Percentiles rank a stretch among this genome's conserved stretches.
phyloP scores from a whole-genome alignment of 2,329 filamentous ascomycete species.

The Cladosporium sp. region DNA sequence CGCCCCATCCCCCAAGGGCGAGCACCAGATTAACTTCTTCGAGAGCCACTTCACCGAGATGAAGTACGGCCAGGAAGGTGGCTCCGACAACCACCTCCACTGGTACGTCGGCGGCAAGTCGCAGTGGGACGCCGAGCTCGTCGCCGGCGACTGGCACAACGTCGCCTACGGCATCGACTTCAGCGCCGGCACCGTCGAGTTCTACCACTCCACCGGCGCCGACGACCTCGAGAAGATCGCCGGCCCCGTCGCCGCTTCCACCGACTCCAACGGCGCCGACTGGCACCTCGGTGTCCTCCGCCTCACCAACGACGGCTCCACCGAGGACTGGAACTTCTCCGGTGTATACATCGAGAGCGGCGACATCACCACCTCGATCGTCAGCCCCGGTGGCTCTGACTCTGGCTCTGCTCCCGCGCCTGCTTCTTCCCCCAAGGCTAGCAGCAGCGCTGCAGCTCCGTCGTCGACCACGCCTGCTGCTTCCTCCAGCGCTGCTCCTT shows the following conservation, averaged over 20 bases:
- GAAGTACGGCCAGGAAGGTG: constrained; percentile 61
- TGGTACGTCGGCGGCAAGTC: constrained; percentile 64
- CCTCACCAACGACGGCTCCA: constrained; percentile 54
- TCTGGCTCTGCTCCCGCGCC: constrained; percentile 14
- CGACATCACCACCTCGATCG: constrained; percentile 31
- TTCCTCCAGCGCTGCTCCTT: constrained; percentile 24
- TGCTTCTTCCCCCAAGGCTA: constrained; percentile 5
- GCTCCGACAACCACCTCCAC: constrained; percentile 57
- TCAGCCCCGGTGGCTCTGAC: constrained; percentile 24
- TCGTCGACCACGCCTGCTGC: constrained; percentile 13
- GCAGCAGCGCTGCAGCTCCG: constrained; percentile 17
- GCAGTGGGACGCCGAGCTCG: constrained; percentile 64
- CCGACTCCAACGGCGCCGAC: constrained; percentile 64
- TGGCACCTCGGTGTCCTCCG: constrained; percentile 73
- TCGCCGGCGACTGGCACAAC: constrained; percentile 70
- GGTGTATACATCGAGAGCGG: constrained; percentile 70
- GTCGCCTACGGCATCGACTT: constrained; percentile 75
- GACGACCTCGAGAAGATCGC: constrained; percentile 59
- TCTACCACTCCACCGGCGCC: constrained; percentile 69
- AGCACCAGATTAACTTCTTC: constrained; percentile 67
- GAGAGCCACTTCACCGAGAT: constrained; percentile 74
- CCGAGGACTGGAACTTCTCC: constrained; percentile 70
- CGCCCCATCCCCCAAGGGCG: constrained; percentile 60
- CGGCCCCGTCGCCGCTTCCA: constrained; percentile 59
- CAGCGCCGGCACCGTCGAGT: constrained; percentile 58